Base-by-base conservation (phyloP, 208 protist genomes). In the Lotmaria passim region DNA sequence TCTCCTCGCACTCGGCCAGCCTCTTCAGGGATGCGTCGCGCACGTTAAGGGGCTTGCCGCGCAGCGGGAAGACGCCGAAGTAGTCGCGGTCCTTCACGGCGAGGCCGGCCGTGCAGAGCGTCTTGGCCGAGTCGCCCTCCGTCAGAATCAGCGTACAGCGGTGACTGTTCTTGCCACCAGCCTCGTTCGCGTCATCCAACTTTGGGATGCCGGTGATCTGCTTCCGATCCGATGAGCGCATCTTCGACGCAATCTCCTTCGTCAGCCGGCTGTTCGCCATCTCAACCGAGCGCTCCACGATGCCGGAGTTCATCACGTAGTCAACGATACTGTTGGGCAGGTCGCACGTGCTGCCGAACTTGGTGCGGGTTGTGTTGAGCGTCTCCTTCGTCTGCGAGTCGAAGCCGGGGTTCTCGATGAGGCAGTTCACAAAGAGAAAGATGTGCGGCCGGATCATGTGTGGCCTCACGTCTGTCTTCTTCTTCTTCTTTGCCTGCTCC, bases 371-470 rank as follows among this genome's bases (percentile, higher is more conserved):
- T 14, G 97, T 98, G 28, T 94, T 99, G 31, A 99, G 93, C 17
- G 93, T 98, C 76, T 99, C 98, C 90, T 99, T 99, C 21, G 98
- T 99, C 91, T 99, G 99, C 23, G 98, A 99, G 75, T 99, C 98
- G 80, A 99, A 99, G 11, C 97, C 81, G 5, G 99, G 99, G 80
- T 99, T 99, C 34, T 99, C 98, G 71, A 99, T 99, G 26, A 99
- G 91, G 60, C 87, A 97, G 74, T 99, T 99, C 50, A 99, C 85
- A 81, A 99, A 99, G 26, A 99, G 73, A 71, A 91, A 99, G n/a
- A 99, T 62, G 80, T 99, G 96, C 26, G 94, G 93, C 43, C 99
- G 99, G 61, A 99, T 94, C 78, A 99, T 98, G 44, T 93, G 83
- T 28, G 98, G 87, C 79, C 98, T 99, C 31, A 99, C 89, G 3